Base-by-base conservation (phyloP, 2,329 filamentous ascomycete genomes). In the Tolypocladium tundrense region DNA sequence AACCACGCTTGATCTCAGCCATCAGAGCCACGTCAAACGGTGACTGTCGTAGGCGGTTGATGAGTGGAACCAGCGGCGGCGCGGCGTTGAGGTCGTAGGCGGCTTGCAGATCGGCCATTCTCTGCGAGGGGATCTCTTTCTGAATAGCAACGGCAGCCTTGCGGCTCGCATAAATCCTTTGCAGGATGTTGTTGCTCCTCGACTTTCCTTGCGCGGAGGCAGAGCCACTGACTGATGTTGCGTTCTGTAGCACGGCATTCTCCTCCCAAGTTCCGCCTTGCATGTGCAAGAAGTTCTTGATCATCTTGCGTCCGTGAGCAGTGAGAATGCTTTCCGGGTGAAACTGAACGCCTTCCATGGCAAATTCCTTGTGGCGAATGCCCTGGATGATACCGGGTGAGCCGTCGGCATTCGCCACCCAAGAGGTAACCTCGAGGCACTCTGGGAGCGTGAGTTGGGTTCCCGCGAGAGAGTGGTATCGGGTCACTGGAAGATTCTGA, bases 291-390 rank as follows among this genome's bases (percentile, higher is more conserved):
- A 99, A 99, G 73, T 97, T 99, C 68, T 85, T 87, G 69, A 99
- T 84, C 90, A 99, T 97, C 41, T 82, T 75, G 41, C 92, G 86
- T 4, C 95, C 94, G 59, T 94, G 85, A 52, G 88, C 91, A 0
- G 93, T 97, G 55, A 99, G 77, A 59, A 99, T 99, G 70, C 93
- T 97, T 74, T 99, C 94, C 0, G 94, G 94, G 66, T 99, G 94
- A 66, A 97, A 99, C 69, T 99, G 94, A 19, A 99, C 94, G 45
- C 92, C 94, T 72, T 99, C 94, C n/a, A 97, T 81, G 1, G 90
- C 83, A 67, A 87, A 88, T 68, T 94, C 84, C 76, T 93, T 96
- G 77, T 99, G 94, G 52, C 94, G 87, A 52, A 99, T 89, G 53
- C 94, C 94, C 88, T 97, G 97, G 65, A 99, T 99, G 60, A 97